Percentiles rank a stretch among this genome's conserved stretches.
phyloP scores from a whole-genome alignment of 345 rosid genomes.

The Crucihimalaya himalaica region DNA sequence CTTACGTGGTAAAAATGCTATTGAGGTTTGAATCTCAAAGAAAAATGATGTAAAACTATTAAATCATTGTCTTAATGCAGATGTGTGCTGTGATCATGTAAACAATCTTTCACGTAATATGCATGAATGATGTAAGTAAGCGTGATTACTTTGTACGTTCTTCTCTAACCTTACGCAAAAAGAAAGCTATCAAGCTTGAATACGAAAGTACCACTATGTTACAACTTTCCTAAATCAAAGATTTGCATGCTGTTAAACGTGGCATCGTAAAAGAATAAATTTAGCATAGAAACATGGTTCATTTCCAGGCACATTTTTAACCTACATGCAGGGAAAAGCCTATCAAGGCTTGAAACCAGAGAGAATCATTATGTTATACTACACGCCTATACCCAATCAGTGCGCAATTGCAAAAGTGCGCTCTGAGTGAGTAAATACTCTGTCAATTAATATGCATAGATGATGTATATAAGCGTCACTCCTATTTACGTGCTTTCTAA shows the following conservation, averaged over 20 bases:
- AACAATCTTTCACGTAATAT: not conserved
- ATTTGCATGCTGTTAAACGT: not conserved
- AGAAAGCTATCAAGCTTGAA: conserved; percentile 13
- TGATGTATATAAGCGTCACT: not conserved
- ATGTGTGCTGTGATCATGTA: not conserved
- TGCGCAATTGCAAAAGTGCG: not conserved
- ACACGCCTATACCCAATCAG: not conserved
- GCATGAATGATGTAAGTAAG: not conserved
- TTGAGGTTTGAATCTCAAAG: not conserved
- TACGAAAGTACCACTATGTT: not conserved
- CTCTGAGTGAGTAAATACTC: not conserved
- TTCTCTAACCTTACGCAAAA: conserved; percentile 1
- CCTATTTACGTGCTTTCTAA: not conserved
- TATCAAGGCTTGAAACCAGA: not conserved
- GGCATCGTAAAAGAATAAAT: not conserved
- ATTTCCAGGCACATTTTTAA: not conserved
- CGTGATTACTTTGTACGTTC: not conserved
- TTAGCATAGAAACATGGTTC: not conserved
- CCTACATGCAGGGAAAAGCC: not conserved
- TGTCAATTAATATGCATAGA: not conserved
- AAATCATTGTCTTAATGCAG: not conserved
- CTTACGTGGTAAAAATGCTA: not conserved
- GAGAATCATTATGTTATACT: not conserved
- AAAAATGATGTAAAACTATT: not conserved
- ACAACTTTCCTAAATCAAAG: not conserved